Percentiles rank a stretch among this genome's conserved stretches.
Conservation (phyloP, 306 rosid species). For the Rubus idaeus region DNA sequence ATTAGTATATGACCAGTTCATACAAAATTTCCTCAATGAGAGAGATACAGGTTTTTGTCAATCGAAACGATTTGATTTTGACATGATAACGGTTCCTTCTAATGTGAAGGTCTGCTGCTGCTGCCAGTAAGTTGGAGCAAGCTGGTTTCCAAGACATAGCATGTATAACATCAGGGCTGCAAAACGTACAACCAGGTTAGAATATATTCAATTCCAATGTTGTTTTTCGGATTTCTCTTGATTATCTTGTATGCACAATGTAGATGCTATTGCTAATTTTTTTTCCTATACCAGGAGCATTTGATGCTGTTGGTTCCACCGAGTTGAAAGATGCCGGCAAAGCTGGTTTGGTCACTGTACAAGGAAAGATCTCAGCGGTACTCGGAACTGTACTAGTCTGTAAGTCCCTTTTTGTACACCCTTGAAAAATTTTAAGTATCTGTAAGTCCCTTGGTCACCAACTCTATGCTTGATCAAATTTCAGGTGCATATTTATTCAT, state of each 20-base stretch:
- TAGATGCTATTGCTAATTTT: not conserved
- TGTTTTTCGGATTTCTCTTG: not conserved
- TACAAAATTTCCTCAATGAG: not conserved
- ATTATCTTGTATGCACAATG: not conserved
- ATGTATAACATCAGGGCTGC: constrained; percentile 86
- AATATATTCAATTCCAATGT: not conserved
- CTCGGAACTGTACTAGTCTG: constrained; percentile 89
- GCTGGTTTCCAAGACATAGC: constrained; percentile 79
- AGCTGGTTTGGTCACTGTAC: constrained; percentile 82
- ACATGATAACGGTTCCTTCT: constrained; percentile 32
- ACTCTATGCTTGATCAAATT: constrained; percentile 16
- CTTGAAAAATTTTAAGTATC: constrained; percentile 1
- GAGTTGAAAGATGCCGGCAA: constrained; percentile 93
- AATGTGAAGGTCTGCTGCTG: constrained; percentile 75
- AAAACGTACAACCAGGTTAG: constrained; percentile 74
- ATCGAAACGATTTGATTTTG: constrained; percentile 24
- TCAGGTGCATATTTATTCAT: constrained; percentile 84
- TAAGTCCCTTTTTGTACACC: constrained; percentile 35
- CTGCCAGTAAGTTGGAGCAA: constrained; percentile 67
- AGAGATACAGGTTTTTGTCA: constrained; percentile 5
- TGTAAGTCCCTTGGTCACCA: constrained; percentile 46
- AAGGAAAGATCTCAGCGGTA: constrained; percentile 86
- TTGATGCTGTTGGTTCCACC: constrained; percentile 70
- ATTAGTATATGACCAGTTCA: not conserved
- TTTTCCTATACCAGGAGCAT: constrained; percentile 52